Conservation (phyloP, 176 grass and related monocot genomes). For the Avena atlantica region DNA sequence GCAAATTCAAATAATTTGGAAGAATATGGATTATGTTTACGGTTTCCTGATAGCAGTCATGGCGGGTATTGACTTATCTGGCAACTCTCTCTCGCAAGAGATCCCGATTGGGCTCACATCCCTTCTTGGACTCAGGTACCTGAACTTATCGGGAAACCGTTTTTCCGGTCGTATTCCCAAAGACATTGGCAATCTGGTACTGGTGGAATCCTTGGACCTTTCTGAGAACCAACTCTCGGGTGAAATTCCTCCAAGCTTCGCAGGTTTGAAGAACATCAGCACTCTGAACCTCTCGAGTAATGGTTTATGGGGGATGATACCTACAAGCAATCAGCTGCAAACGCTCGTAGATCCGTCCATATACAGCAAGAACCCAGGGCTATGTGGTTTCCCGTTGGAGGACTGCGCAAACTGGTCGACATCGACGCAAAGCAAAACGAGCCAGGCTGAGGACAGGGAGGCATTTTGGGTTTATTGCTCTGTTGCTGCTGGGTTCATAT, state of each 20-base stretch:
- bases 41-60: fast-evolving
- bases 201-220: background rate
- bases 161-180: background rate
- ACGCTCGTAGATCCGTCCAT: background rate
- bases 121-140: background rate
- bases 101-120: background rate
- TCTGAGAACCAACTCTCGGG: background rate
- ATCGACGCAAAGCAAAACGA: background rate
- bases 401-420: background rate
- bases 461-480: background rate
- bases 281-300: background rate
- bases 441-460: background rate
- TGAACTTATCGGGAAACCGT: background rate
- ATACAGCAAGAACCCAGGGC: background rate
- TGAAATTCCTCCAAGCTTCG: background rate
- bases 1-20: background rate
- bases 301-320: background rate
- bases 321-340: background rate
- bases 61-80: background rate
- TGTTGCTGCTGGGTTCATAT: background rate
- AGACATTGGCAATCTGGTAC: background rate
- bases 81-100: background rate
- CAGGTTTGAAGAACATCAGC: background rate
- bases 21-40: background rate
- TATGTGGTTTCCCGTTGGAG: background rate